A percentile compares a stretch with the other conserved stretches of the same genome.
These are phyloP conservation scores for Phytophthora foliorum DNA, from an alignment of 352 stramenopile genomes.

Conservation along the genomic window DNA sequence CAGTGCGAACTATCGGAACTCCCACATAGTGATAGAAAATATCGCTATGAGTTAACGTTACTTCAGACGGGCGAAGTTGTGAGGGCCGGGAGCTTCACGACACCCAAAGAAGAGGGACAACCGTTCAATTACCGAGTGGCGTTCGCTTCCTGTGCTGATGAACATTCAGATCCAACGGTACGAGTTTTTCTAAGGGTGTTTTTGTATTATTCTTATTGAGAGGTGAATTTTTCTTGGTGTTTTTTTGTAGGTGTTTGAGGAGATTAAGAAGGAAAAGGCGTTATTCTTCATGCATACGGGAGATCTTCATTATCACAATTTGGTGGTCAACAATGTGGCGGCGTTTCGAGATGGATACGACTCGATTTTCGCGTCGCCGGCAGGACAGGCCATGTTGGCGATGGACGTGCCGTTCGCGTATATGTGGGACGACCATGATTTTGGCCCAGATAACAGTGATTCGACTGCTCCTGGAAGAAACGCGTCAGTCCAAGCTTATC, in stretches of 20 bases:
- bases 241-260: slow-evolving; percentile 55
- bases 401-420: slow-evolving; percentile 90
- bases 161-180: slow-evolving; percentile 77
- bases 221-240: slow-evolving; percentile 10
- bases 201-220: slow-evolving; percentile 26
- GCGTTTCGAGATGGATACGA: slow-evolving; percentile 73
- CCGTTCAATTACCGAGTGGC: slow-evolving; percentile 75
- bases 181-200: neutral
- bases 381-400: slow-evolving; percentile 75
- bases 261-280: slow-evolving; percentile 70
- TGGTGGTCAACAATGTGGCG: slow-evolving; percentile 69
- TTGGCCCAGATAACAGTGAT: slow-evolving; percentile 91
- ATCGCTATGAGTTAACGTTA: slow-evolving; percentile 72
- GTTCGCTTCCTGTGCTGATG: slow-evolving; percentile 87
- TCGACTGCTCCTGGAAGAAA: slow-evolving; percentile 74
- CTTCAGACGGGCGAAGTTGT: slow-evolving; percentile 43
- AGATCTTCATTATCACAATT: slow-evolving; percentile 91
- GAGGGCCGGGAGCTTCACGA: slow-evolving; percentile 55
- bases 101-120: slow-evolving; percentile 52
- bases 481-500: slow-evolving; percentile 81
- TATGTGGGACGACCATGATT: slow-evolving; percentile 94
- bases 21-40: slow-evolving; percentile 56
- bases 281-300: slow-evolving; percentile 92
- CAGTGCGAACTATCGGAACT: slow-evolving; percentile 58
- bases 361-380: slow-evolving; percentile 77